These are phyloP conservation scores for Acacia acuminata DNA, from an alignment of 306 rosid genomes.

Conservation along the genomic window DNA sequence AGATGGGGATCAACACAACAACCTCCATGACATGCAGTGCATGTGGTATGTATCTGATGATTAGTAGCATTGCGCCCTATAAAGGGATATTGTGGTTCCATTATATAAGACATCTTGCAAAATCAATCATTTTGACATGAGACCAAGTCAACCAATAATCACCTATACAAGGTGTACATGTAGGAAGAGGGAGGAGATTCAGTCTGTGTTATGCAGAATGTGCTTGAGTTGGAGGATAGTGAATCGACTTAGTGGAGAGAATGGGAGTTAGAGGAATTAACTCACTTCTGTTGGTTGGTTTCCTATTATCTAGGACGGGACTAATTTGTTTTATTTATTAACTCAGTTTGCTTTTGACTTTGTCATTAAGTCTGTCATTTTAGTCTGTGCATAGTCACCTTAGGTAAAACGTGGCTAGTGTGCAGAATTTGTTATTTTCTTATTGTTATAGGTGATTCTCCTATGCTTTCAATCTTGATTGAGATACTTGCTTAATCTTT, in stretches of 20 bases:
- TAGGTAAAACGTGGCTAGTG: background rate
- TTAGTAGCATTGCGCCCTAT: slow-evolving; percentile 26
- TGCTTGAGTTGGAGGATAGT: background rate
- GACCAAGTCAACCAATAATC: background rate
- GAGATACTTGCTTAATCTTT: background rate
- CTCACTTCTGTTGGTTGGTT: background rate
- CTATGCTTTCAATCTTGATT: background rate
- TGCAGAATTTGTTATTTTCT: background rate
- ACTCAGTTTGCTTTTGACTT: background rate
- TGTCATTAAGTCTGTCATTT: background rate
- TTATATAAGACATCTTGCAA: slow-evolving; percentile 15
- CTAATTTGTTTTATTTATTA: too few relatives aligned
- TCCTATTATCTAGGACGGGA: background rate
- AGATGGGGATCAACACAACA: slow-evolving; percentile 98
- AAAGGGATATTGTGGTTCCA: slow-evolving; percentile 5
- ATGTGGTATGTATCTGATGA: slow-evolving; percentile 75
- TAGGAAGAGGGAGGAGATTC: background rate
- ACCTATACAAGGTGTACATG: background rate
- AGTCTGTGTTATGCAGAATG: background rate
- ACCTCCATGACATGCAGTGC: slow-evolving; percentile 99
- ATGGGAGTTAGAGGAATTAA: background rate
- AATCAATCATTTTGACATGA: background rate
- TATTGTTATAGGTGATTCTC: background rate
- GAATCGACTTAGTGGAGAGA: background rate
- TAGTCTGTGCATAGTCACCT: background rate